phyloP scores from a whole-genome alignment of 2,329 filamentous ascomycete genomes.

The Volutella citrinella region DNA sequence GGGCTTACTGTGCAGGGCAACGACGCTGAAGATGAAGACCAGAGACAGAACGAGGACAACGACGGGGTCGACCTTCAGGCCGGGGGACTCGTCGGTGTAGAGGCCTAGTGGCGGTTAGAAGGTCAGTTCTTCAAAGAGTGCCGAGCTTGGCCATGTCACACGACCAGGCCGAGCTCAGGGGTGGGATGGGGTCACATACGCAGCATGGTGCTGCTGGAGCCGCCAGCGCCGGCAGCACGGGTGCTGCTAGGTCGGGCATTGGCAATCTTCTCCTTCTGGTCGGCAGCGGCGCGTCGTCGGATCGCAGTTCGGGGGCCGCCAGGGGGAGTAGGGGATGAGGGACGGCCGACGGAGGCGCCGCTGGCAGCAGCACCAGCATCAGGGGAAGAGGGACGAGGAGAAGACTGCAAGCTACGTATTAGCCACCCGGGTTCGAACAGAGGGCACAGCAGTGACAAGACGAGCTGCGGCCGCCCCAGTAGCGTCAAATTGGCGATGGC shows the following conservation, averaged over 20 bases:
- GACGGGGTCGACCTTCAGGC: conserved; percentile 95
- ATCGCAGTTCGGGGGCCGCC: conserved; percentile 95
- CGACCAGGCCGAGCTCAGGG: conserved; percentile 2
- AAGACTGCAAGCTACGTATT: conserved; percentile 42
- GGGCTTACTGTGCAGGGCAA: conserved; percentile 88
- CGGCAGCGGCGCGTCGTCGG: conserved; percentile 89
- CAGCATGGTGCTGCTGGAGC: conserved; percentile 97
- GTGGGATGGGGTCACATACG: conserved; percentile 59
- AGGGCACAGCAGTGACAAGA: too few relatives aligned
- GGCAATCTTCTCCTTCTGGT: conserved; percentile 95
- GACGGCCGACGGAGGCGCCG: conserved; percentile 70
- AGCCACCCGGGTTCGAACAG: conserved; percentile 3
- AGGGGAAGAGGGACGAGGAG: conserved; percentile 59
- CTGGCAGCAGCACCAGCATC: conserved; percentile 56
- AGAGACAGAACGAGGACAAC: conserved; percentile 94
- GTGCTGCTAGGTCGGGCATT: conserved; percentile 93
- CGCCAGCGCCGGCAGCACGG: conserved; percentile 87
- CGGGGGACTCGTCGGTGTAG: conserved; percentile 97
- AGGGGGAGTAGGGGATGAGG: conserved; percentile 83
- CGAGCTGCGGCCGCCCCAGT: conserved; percentile 4
- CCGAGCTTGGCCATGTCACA: conserved; percentile 1
- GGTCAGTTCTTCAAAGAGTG: too few relatives aligned
- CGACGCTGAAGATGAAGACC: conserved; percentile 98
- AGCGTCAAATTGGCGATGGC: conserved; percentile 10
- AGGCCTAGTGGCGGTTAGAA: conserved; percentile 64